These are phyloP conservation scores for Linnemannia hyalina DNA, from an alignment of 192 early-diverging fungal genomes.

Conservation along the genomic window DNA sequence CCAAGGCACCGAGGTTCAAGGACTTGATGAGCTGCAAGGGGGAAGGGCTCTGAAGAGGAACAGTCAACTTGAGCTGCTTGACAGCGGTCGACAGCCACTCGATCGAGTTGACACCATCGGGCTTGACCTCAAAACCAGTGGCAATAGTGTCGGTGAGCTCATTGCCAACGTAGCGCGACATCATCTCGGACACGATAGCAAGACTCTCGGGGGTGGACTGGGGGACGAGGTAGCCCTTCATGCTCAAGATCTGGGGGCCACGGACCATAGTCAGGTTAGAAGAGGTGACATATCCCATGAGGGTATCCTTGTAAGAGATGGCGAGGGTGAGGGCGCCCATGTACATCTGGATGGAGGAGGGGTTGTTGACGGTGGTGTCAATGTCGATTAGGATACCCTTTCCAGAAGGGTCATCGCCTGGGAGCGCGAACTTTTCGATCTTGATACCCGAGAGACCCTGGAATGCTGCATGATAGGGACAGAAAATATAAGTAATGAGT, in stretches of 20 bases:
- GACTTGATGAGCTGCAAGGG: conserved; percentile 61
- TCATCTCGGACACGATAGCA: conserved; percentile 55
- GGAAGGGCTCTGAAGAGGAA: conserved; percentile 43
- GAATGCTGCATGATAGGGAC: conserved; percentile 36
- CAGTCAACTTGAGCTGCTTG: conserved; percentile 57
- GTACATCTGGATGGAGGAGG: conserved; percentile 64
- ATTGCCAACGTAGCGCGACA: conserved; percentile 62
- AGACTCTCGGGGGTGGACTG: conserved; percentile 58
- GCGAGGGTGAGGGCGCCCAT: conserved; percentile 63
- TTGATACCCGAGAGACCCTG: conserved; percentile 61
- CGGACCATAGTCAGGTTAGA: conserved; percentile 51
- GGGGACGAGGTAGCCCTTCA: conserved; percentile 63
- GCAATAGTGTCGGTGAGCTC: conserved; percentile 57
- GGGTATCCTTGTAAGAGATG: conserved; percentile 58
- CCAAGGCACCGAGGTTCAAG: conserved; percentile 62
- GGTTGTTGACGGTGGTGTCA: conserved; percentile 60
- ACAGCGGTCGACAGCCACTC: conserved; percentile 49
- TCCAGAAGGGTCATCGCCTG: conserved; percentile 65
- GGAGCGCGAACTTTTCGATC: conserved; percentile 63
- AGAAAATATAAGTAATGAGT: background rate
- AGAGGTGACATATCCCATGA: conserved; percentile 60
- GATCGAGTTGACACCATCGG: conserved; percentile 56
- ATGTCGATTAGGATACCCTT: conserved; percentile 66
- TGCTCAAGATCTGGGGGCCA: conserved; percentile 58
- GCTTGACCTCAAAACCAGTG: conserved; percentile 58